A percentile compares a stretch with the other conserved stretches of the same genome.
These are phyloP conservation scores for Rhizopogon salebrosus DNA, from an alignment of 768 basidiomycete species.

Conservation along the genomic window DNA sequence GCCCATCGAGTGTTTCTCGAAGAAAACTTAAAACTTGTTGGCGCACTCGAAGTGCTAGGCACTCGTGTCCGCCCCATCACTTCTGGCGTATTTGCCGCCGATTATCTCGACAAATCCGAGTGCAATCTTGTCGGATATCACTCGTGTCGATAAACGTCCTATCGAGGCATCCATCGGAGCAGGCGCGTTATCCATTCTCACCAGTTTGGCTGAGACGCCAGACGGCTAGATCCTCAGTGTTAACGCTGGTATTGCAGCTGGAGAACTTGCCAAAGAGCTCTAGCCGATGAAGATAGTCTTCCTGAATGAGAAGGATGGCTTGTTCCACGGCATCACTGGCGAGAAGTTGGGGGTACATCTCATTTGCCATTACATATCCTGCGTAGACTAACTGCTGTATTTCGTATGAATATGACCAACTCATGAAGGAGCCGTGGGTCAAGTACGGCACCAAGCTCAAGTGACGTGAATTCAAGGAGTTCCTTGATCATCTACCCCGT, in stretches of 20 bases:
- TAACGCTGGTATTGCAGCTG: slow-evolving; percentile 97
- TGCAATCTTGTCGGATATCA: slow-evolving; percentile 95
- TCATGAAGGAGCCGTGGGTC: slow-evolving; percentile 99
- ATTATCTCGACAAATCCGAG: slow-evolving; percentile 91
- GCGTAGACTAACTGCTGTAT: neutral
- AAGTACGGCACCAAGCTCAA: slow-evolving; percentile 99
- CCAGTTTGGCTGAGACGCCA: slow-evolving; percentile 87
- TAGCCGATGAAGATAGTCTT: slow-evolving; percentile 99
- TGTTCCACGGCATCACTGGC: slow-evolving; percentile 96
- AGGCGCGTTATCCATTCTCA: slow-evolving; percentile 93
- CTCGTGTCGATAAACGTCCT: slow-evolving; percentile 90
- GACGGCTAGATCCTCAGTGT: slow-evolving; percentile 99
- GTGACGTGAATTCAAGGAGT: slow-evolving; percentile 97
- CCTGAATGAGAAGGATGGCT: slow-evolving; percentile 95
- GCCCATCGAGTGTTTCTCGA: slow-evolving; percentile 96
- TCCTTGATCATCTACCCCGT: slow-evolving; percentile 95
- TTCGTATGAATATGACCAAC: slow-evolving; percentile 81
- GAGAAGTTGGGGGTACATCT: slow-evolving; percentile 82
- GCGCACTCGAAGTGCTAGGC: slow-evolving; percentile 88
- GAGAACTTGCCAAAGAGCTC: slow-evolving; percentile 94
- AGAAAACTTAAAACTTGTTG: slow-evolving; percentile 93
- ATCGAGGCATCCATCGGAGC: slow-evolving; percentile 96
- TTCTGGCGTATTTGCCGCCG: slow-evolving; percentile 95
- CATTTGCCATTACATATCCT: neutral
- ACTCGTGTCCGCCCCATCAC: slow-evolving; percentile 97